Conservation (phyloP, 805 yeast genomes). For the Candida arabinofermentans region DNA sequence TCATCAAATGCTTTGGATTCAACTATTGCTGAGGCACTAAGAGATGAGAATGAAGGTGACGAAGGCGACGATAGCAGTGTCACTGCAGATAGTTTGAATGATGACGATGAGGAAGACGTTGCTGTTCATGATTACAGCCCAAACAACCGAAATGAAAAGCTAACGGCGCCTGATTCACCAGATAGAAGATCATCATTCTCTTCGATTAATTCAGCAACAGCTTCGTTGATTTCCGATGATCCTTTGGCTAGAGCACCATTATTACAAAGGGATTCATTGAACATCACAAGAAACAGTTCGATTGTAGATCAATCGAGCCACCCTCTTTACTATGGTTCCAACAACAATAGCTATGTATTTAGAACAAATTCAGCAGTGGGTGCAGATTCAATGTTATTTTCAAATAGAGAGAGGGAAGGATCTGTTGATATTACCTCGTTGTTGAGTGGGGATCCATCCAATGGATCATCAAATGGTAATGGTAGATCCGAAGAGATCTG, state of each 20-base stretch:
- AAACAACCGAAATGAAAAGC: neutral
- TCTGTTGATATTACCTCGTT: slow-evolving; percentile 23
- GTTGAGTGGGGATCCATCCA: slow-evolving; percentile 10
- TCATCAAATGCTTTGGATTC: slow-evolving; percentile 23
- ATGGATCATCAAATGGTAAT: too few relatives aligned
- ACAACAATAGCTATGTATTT: neutral
- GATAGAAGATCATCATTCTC: slow-evolving; percentile 16
- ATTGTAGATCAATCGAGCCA: neutral
- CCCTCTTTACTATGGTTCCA: neutral
- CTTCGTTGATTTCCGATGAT: slow-evolving; percentile 18
- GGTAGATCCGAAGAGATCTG: slow-evolving; percentile 20
- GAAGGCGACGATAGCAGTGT: neutral
- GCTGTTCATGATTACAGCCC: slow-evolving; percentile 1
- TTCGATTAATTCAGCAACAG: slow-evolving; percentile 13
- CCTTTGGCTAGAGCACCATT: slow-evolving; percentile 15
- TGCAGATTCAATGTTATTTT: neutral
- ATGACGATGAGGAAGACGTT: slow-evolving; percentile 4
- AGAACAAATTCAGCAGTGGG: neutral
- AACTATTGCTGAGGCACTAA: slow-evolving; percentile 19
- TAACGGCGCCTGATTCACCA: neutral
- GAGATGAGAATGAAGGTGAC: slow-evolving; percentile 4
- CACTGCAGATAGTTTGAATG: too few relatives aligned
- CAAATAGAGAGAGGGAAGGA: slow-evolving; percentile 10
- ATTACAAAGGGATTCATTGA: slow-evolving; percentile 11
- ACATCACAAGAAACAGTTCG: slow-evolving; percentile 11